These are phyloP conservation scores for Arctostaphylos glauca DNA, from an alignment of 148 eudicot species.

Conservation along the genomic window DNA sequence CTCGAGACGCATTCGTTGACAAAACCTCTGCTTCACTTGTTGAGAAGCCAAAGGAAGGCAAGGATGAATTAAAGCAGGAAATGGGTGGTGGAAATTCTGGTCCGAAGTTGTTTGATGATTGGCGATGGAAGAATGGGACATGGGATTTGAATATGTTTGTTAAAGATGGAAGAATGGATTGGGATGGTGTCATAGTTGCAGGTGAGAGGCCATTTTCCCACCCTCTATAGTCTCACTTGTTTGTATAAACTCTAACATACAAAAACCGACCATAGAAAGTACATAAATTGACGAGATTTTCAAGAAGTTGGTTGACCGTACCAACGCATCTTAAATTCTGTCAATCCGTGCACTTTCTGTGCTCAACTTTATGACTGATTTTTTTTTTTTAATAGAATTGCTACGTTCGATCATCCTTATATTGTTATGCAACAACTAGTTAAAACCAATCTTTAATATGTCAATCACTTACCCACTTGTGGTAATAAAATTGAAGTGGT, in stretches of 20 bases:
- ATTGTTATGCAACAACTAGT: too few species aligned
- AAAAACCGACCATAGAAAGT: not conserved
- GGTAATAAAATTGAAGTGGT: too few species aligned
- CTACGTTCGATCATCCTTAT: too few species aligned
- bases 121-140: slow-evolving; percentile 34
- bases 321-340: too few species aligned
- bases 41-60: slow-evolving; percentile 7
- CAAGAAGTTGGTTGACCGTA: too few species aligned
- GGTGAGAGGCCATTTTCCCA: slow-evolving; percentile 20
- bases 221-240: not conserved
- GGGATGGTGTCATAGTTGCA: slow-evolving; percentile 48
- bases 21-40: not conserved
- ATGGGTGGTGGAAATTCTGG: not conserved
- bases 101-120: slow-evolving; percentile 5
- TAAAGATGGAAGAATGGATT: slow-evolving; percentile 44
- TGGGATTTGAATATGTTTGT: slow-evolving; percentile 56
- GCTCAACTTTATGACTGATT: not conserved
- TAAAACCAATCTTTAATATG: too few species aligned
- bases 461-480: too few species aligned
- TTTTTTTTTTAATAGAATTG: not conserved
- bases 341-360: not conserved
- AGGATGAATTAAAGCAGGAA: not conserved
- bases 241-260: not conserved
- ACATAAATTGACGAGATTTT: not conserved
- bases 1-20: too few species aligned